Base-by-base conservation (phyloP, 2,329 filamentous ascomycete genomes). In the Fonsecaea nubica region DNA sequence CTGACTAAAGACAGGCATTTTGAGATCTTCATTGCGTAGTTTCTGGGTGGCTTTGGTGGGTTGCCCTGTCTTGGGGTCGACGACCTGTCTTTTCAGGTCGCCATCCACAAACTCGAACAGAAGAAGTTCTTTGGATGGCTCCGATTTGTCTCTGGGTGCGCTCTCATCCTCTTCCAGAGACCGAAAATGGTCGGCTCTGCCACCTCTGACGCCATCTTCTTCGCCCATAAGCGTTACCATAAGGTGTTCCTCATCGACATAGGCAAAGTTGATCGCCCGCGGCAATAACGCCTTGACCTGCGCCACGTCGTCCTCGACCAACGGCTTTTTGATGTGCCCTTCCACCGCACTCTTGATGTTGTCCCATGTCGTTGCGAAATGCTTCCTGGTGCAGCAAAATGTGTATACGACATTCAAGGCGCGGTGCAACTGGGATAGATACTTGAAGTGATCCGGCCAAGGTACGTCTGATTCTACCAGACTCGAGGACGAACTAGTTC, bases 381-480 rank as follows among this genome's bases (percentile, higher is more conserved):
- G 92, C 76, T 96, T 97, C 54, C 95, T 89, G 0, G 94, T 94
- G 76, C 89, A 95, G 80, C 92, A 96, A 76, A 99, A 98, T 0
- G 95, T 98, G 74, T 92, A 97, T 0, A 98, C 92, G 1, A 98
- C 81, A 73, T 97, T 99, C 66, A 99, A 80, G 1, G 95, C 94
- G 67, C 89, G 87, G 76, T 98, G 91, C 0, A 89, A 91, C 76
- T 89, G 89, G 32, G 90, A 88, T 8, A 98, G 84, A 50, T 83
- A 82, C 64, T 87, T 89, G 77, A 98, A 92, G 54, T 85, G 82
- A 1, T 87, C 84, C 0, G 93, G 93, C 93, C 94, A 97, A 50
- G 85, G 84, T 58, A 85, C 81, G 1, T 82, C 76, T 1, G 82
- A 78, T 70, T 86, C 83, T n/a, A 86, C 78, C 0, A 83, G 59